Evolutionary conservation across 495 filamentous ascomycete species (phyloP), one percentile per base, ranked within the genome.

Genomic region (Penicillium bovifimosum): DNA sequence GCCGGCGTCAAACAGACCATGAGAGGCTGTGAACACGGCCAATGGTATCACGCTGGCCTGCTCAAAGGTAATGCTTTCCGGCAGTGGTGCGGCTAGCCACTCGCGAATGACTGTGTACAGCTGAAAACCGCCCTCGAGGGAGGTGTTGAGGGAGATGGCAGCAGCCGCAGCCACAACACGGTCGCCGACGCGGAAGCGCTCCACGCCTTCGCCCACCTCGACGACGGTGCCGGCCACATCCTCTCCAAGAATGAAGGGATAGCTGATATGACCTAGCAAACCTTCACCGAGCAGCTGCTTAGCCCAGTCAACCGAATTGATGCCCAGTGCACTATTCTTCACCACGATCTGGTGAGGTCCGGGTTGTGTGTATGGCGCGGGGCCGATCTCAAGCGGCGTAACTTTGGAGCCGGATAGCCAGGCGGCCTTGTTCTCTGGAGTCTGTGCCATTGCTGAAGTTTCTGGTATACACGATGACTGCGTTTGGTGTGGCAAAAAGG

Each of bases 161-260:
- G 47, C 3, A 1, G 50, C 60, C 14, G 36, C 26, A 16, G 49
- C 54, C 9, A 58, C 31, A 16, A 66, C 63, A 14, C 63, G 56
- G 32, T 64, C 55, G n/a, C 63, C 63, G 6, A 49, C 11, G 31
- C 59, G 56, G 41, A 58, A 56, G 7, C 41, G 29, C 20, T 20
- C 54, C 5, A 60, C 56, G 1, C 17, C 61, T 1, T 61, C 41
- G 9, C 84, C 83, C 28, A 84, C 68, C 18, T 72, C 75, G 7
- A 63, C 69, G 5, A 86, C 69, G 5, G 69, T 64, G 26, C 84
- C 84, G 1, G 80, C 73, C 9, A 79, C 61, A 53, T 87, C 84
- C 35, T 54, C 55, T 31, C 84, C 84, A 3, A 83, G 57, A 29
- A 82, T 62, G 26, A 60, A 59, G 0, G 81, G 81, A 47, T 74